A percentile compares a stretch with the other conserved stretches of the same genome.
These are phyloP conservation scores for Pythium angustatum DNA, from an alignment of 352 stramenopile species.

Conservation along the genomic window DNA sequence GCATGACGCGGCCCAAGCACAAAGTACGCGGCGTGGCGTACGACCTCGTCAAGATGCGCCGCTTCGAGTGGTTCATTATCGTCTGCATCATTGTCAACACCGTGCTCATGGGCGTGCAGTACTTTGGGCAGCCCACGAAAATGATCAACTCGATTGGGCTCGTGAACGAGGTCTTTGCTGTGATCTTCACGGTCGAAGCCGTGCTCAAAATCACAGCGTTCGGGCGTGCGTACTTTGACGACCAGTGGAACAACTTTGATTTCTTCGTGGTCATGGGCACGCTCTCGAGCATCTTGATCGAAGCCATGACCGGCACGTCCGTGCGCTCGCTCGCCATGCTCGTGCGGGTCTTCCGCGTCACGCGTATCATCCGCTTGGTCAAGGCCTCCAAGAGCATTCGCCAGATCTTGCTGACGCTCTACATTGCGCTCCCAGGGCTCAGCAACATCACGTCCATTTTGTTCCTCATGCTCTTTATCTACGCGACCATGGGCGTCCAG, in stretches of 20 bases:
- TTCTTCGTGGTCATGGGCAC: conserved; percentile 80
- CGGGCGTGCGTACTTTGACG: conserved; percentile 77
- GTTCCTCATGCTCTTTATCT: conserved; percentile 94
- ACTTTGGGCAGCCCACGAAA: conserved; percentile 74
- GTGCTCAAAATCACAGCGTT: conserved; percentile 86
- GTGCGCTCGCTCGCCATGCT: conserved; percentile 83
- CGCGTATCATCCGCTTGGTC: conserved; percentile 78
- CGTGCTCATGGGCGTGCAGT: conserved; percentile 85
- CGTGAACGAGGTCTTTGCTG: conserved; percentile 88
- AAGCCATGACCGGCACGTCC: conserved; percentile 52
- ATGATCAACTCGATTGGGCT: conserved; percentile 57
- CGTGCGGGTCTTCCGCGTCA: conserved; percentile 91
- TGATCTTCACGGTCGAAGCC: conserved; percentile 89
- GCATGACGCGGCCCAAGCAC: conserved; percentile 52
- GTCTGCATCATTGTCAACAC: conserved; percentile 90
- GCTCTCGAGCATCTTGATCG: conserved; percentile 58
- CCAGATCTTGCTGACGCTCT: conserved; percentile 90
- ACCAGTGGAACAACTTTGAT: conserved; percentile 90
- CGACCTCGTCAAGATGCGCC: conserved; percentile 54
- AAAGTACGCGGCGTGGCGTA: conserved; percentile 61
- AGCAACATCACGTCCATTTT: conserved; percentile 92
- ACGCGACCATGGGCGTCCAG: conserved; percentile 91
- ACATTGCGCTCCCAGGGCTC: conserved; percentile 86
- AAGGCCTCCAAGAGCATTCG: conserved; percentile 86
- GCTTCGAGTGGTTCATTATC: conserved; percentile 91